These are phyloP conservation scores for Pisolithus microcarpus DNA, from an alignment of 768 basidiomycete genomes.

Conservation along the genomic window DNA sequence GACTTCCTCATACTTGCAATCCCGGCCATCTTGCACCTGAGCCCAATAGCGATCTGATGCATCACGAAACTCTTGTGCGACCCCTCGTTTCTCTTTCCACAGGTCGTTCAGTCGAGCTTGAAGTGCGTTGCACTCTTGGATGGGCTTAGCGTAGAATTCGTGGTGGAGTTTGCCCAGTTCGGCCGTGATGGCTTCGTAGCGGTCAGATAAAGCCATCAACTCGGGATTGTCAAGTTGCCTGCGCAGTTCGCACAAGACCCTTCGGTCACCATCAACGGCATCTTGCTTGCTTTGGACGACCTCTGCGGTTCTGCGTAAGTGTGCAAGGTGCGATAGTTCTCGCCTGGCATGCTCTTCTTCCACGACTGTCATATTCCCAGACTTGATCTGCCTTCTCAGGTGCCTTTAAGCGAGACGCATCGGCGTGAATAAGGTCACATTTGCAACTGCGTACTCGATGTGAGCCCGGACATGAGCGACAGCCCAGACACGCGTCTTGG, in stretches of 20 bases:
- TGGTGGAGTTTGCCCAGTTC: constrained; percentile 87
- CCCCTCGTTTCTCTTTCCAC: constrained; percentile 71
- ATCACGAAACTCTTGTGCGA: constrained; percentile 63
- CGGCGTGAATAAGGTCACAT: constrained; percentile 1
- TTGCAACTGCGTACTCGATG: constrained; percentile 56
- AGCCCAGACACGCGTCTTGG: constrained; percentile 56
- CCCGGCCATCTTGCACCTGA: constrained; percentile 85
- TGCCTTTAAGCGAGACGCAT: constrained; percentile 34
- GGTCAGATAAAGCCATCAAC: constrained; percentile 69
- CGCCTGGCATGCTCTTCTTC: constrained; percentile 92
- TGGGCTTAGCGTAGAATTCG: constrained; percentile 76
- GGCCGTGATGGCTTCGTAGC: constrained; percentile 72
- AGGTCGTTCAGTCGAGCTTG: constrained; percentile 64
- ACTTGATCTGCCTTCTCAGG: constrained; percentile 84
- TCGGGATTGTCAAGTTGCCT: constrained; percentile 89
- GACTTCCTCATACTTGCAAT: constrained; percentile 68
- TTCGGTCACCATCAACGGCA: constrained; percentile 43
- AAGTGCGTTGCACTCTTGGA: constrained; percentile 76
- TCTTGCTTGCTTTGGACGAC: constrained; percentile 73
- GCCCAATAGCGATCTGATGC: constrained; percentile 78
- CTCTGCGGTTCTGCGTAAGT: constrained; percentile 70
- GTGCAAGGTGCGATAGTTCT: constrained; percentile 72
- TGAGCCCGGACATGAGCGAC: constrained; percentile 82
- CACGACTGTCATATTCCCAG: constrained; percentile 82
- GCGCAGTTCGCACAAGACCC: constrained; percentile 67